Evolutionary conservation across 371 early-diverging fungal species (phyloP).

Genomic region (Polyrhizophydium stewartii): DNA sequence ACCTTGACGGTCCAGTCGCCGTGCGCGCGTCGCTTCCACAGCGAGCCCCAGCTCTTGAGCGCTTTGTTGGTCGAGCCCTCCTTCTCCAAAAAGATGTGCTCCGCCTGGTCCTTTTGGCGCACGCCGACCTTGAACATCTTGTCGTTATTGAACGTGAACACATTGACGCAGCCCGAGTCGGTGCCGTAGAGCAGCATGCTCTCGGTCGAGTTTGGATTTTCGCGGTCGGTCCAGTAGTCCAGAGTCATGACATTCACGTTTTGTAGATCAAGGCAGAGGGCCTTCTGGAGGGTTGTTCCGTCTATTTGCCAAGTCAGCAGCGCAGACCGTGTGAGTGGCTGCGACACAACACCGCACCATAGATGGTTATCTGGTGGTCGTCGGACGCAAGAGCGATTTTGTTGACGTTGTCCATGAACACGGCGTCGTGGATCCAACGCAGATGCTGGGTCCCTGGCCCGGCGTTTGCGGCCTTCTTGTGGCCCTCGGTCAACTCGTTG

Average conservation of each 20-base stretch:
- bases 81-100: constrained; percentile 19
- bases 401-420: constrained; percentile 27
- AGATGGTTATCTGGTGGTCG: constrained; percentile 42
- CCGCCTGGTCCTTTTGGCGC: constrained; percentile 17
- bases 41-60: constrained; percentile 17
- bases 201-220: constrained; percentile 28
- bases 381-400: constrained; percentile 42
- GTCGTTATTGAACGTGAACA: constrained; percentile 27
- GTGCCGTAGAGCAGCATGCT: constrained; percentile 36
- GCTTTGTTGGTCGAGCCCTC: background rate
- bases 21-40: constrained; percentile 41
- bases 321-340: background rate
- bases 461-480: constrained; percentile 4
- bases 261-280: constrained; percentile 33
- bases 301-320: background rate
- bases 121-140: constrained; percentile 12
- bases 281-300: background rate
- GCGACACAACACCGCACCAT: constrained; percentile 10
- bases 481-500: constrained; percentile 7
- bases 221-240: constrained; percentile 26
- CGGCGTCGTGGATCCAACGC: constrained; percentile 40
- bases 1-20: constrained; percentile 44
- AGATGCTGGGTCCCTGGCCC: background rate
- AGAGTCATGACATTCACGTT: constrained; percentile 29
- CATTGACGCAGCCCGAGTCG: constrained; percentile 35